A percentile compares a stretch with the other conserved stretches of the same genome.
phyloP scores from a whole-genome alignment of 2,329 filamentous ascomycete genomes.

The Verticillium isaacii region DNA sequence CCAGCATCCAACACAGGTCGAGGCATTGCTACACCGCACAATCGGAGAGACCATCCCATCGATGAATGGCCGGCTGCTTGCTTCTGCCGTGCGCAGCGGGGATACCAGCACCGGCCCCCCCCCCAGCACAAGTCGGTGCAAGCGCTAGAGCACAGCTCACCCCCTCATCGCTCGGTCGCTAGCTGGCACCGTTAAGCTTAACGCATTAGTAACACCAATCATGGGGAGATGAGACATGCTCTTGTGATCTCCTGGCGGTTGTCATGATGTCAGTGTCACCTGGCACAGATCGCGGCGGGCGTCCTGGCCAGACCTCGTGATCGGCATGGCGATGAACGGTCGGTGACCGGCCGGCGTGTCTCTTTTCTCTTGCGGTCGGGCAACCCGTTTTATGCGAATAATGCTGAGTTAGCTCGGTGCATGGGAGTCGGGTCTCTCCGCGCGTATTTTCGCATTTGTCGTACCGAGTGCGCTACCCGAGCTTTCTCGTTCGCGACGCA shows the following conservation, averaged over 20 bases:
- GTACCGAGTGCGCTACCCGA: too few species aligned
- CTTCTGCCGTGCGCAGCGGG: not conserved
- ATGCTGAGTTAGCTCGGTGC: too few species aligned
- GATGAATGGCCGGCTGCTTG: not conserved
- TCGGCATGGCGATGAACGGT: not conserved
- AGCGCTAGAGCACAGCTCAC: not conserved
- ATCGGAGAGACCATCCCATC: not conserved
- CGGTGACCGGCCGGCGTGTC: too few species aligned
- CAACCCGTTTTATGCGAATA: too few species aligned
- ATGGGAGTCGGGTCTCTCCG: too few species aligned
- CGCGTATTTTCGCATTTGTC: too few species aligned
- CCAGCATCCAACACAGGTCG: not conserved
- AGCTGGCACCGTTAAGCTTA: not conserved
- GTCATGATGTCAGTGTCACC: not conserved
- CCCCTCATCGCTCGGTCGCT: not conserved
- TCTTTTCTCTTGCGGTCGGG: too few species aligned
- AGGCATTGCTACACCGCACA: not conserved
- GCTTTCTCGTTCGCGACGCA: too few species aligned
- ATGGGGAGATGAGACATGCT: not conserved
- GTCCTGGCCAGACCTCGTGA: not conserved
- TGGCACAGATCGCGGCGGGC: not conserved
- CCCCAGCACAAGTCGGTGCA: not conserved
- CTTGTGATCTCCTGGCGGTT: not conserved
- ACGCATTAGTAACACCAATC: not conserved
- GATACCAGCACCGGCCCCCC: not conserved